Conservation (phyloP, 768 basidiomycete genomes). For the Suillus subalutaceus region DNA sequence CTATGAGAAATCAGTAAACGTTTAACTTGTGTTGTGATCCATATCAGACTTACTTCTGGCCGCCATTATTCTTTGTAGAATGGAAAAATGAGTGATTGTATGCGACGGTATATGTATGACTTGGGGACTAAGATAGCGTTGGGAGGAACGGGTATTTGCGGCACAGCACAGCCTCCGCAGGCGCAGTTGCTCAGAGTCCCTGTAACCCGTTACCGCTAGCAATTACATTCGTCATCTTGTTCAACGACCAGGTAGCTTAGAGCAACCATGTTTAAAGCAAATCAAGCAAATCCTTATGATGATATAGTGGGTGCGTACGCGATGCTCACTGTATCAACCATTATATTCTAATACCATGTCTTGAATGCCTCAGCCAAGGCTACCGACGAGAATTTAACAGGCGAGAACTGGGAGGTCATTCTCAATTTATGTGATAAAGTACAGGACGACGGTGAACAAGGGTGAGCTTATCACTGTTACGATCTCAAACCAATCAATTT, state of each 20-base stretch:
- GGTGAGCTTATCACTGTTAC: constrained; percentile 50
- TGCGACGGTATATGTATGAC: background rate
- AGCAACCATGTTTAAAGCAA: constrained; percentile 68
- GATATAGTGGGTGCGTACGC: constrained; percentile 81
- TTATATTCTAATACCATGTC: constrained; percentile 7
- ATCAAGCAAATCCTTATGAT: constrained; percentile 78
- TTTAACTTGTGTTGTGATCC: background rate
- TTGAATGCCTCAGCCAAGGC: constrained; percentile 67
- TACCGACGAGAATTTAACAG: constrained; percentile 95
- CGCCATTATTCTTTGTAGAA: constrained; percentile 45
- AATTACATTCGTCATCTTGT: constrained; percentile 5
- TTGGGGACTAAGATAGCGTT: constrained; percentile 3
- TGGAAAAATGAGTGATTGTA: constrained; percentile 12
- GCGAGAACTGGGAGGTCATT: constrained; percentile 95
- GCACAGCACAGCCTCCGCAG: constrained; percentile 36
- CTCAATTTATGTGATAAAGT: constrained; percentile 97
- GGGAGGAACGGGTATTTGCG: constrained; percentile 10
- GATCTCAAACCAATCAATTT: constrained; percentile 4
- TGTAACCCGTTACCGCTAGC: background rate
- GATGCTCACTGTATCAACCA: constrained; percentile 1
- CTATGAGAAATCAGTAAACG: constrained; percentile 44
- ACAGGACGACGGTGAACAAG: constrained; percentile 80
- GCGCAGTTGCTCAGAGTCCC: constrained; percentile 5
- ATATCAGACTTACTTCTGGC: constrained; percentile 49
- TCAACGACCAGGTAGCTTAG: constrained; percentile 21